These are phyloP conservation scores for Ophidiomyces ophidiicola DNA, from an alignment of 2,329 filamentous ascomycete species.

Conservation along the genomic window DNA sequence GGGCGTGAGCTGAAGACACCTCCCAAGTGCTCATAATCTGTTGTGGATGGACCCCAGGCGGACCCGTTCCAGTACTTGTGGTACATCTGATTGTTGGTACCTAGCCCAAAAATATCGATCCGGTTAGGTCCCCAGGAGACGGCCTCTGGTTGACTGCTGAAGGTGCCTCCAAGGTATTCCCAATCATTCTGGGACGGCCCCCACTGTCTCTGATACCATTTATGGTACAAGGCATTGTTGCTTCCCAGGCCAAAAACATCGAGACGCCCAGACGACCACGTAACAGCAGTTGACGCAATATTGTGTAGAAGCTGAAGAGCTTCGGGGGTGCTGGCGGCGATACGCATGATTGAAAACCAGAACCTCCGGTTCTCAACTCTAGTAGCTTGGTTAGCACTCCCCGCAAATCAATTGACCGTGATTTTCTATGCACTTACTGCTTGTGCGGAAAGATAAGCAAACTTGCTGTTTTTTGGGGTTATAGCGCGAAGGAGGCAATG, in stretches of 20 bases:
- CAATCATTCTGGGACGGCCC: constrained; percentile 17
- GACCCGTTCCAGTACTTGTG: constrained; percentile 21
- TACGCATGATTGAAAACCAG: constrained; percentile 21
- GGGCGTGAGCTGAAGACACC: constrained; percentile 17
- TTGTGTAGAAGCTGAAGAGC: constrained; percentile 14
- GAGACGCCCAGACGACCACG: constrained; percentile 13
- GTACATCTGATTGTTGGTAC: constrained; percentile 21
- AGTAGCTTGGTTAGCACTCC: neutral
- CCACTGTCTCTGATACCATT: constrained; percentile 15
- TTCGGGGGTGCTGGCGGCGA: constrained; percentile 12
- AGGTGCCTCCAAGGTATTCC: constrained; percentile 23
- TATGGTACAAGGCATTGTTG: constrained; percentile 16
- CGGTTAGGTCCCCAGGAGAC: constrained; percentile 21
- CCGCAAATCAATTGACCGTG: neutral
- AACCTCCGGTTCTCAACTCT: constrained; percentile 1
- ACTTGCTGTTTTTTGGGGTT: neutral
- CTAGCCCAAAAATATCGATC: constrained; percentile 23
- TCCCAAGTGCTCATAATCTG: constrained; percentile 14
- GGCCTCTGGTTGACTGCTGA: constrained; percentile 19
- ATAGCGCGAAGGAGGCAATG: neutral
- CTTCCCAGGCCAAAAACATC: constrained; percentile 16
- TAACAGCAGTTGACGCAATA: constrained; percentile 15
- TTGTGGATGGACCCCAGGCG: constrained; percentile 13
- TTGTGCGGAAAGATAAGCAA: neutral
- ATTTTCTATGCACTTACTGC: neutral